Base-by-base conservation (phyloP, 1,284 basidiomycete species). In the Phellopilus nigrolimitatus region DNA sequence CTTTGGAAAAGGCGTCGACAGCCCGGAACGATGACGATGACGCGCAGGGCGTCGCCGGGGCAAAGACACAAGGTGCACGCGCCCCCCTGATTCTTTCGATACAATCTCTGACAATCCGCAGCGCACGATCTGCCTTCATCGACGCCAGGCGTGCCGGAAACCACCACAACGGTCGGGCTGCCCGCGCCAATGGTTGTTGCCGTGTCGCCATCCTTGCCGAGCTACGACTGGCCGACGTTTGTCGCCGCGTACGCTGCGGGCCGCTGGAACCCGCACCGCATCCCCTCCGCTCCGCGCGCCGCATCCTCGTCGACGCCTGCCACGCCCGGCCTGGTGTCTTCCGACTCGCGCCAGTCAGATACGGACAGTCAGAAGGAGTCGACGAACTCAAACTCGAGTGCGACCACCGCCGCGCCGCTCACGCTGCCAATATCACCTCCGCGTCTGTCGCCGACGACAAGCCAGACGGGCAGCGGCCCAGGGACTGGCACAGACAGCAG, bases 241-340 rank as follows among this genome's bases (percentile, higher is more conserved):
- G 78, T 88, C 52, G 68, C 74, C 34, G 82, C 86, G 0, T 92
- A 93, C 63, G 80, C 88, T 0, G 65, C 75, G 24, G 90, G 90
- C 9, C 74, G 80, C 54, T 94, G 91, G 84, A 88, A 91, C 63
- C 88, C 91, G 1, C 79, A 84, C 57, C 75, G 75, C 49, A 85
- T 80, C 0, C 90, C 90, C 1, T 58, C 82, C 76, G 5, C 90
- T 88, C 3, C 68, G 69, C 47, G 68, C 66, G 21, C 63, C 59
- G 41, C 54, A 66, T 5, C 61, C 61, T 42, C 58, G 51, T 7
- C 42, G 31, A 55, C 49, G 27, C 51, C 51, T 6, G 38, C 45
- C 21, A 48, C 44, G 4, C 45, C 45, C n/a, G 37, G 24, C 13
- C 2, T 36, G 8, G 5, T 36, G 30, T 17, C 45, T n/a, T 10